Evolutionary conservation across 164 flowering plant species (phyloP).

Genomic region (Aristolochia californica): DNA sequence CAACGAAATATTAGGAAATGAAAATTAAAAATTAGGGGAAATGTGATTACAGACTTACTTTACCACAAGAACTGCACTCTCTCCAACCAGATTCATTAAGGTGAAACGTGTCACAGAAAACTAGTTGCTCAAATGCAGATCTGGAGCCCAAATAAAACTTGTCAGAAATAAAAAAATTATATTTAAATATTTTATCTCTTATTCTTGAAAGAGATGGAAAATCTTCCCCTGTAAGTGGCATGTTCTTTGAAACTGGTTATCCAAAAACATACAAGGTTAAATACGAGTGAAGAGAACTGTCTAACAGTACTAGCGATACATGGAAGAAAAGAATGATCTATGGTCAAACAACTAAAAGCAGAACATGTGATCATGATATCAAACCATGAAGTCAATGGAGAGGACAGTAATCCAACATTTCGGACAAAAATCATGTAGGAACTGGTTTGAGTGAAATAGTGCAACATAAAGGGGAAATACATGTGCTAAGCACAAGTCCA

Average conservation of each 20-base stretch:
- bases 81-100: conserved; percentile 88
- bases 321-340: too few relatives aligned
- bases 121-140: conserved; percentile 54
- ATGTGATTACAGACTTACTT: conserved; percentile 33
- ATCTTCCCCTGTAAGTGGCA: neutral
- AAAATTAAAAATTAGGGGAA: neutral
- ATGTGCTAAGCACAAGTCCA: too few relatives aligned
- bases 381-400: too few relatives aligned
- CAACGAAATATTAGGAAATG: neutral
- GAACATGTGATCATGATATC: too few relatives aligned
- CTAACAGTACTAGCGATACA: neutral
- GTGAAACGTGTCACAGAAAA: conserved; percentile 75
- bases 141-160: conserved; percentile 22
- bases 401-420: too few relatives aligned
- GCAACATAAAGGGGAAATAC: too few relatives aligned
- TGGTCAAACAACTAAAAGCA: too few relatives aligned
- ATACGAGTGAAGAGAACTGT: neutral
- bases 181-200: neutral
- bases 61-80: conserved; percentile 68
- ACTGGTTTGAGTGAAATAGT: too few relatives aligned
- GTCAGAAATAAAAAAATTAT: neutral
- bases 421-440: too few relatives aligned
- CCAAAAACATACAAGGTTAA: neutral
- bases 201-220: neutral
- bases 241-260: neutral